Evolutionary conservation across 2,329 filamentous ascomycete genomes (phyloP), one percentile per base, ranked within the genome.

Genomic region (Scedosporium minutisporum): DNA sequence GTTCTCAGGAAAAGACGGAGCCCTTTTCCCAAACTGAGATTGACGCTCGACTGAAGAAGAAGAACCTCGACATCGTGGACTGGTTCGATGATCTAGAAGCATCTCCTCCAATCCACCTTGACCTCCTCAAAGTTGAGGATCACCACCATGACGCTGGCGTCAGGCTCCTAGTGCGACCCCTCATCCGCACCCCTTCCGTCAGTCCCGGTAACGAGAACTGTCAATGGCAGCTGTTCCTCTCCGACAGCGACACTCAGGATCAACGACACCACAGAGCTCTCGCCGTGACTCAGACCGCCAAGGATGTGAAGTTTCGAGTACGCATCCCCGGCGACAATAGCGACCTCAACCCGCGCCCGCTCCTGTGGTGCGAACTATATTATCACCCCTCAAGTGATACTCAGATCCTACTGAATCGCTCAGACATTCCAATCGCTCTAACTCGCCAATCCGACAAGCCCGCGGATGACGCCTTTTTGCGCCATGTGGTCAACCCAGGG

Each of bases 221-320:
- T 69, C 78, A 80, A 68, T 85, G 82, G 80, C 73, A 85, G 16
- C 80, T 79, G 16, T 73, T 85, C 60, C 81, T 80, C 63, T 79
- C 82, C 65, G 81, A 84, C 69, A 77, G 81, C 44, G 76, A 80
- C 44, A 78, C 80, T 18, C 70, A 80, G 48, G 77, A 80, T 63
- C 44, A 61, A 23, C 48, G 33, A n/a, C 76, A 78, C 65, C 79
- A 84, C 70, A 82, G 79, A 68, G 83, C 85, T 58, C 72, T 86
- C 27, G 83, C 83, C 42, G 82, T 86, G 68, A 84, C 82, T 66
- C 83, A 86, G 74, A 85, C 82, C 4, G 76, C 78, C 65, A 79
- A 79, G 68, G 82, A 85, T 70, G 83, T 84, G 76, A 85, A 83
- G 65, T 85, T 85, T 68, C 81, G 80, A 46, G 81, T 85, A 64